These are phyloP conservation scores for Hsuehochloa calcarea DNA, from an alignment of 176 grass and related monocot genomes.

Conservation along the genomic window DNA sequence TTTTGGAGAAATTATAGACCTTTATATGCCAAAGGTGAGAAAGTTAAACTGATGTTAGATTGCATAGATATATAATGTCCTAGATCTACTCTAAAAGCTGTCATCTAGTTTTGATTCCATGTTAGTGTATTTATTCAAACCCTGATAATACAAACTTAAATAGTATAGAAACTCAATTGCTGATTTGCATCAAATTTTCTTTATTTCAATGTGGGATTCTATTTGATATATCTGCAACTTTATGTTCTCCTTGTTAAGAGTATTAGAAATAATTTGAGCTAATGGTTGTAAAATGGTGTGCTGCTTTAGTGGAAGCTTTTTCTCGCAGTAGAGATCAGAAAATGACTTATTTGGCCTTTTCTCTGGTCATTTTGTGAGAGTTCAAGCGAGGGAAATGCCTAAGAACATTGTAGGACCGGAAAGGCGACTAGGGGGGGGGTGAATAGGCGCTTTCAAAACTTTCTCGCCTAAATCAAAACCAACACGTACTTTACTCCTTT, in stretches of 20 bases:
- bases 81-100: neutral
- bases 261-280: neutral
- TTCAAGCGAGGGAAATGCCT: neutral
- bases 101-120: neutral
- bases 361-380: neutral
- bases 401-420: constrained; percentile 22
- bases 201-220: neutral
- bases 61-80: neutral
- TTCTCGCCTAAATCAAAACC: no score
- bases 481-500: no score
- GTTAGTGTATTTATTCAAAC: constrained; percentile 7
- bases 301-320: neutral
- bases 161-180: neutral
- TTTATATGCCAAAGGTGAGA: constrained; percentile 89
- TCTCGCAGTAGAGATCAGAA: neutral
- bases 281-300: neutral
- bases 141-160: neutral
- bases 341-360: neutral
- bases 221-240: neutral
- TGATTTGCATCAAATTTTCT: neutral
- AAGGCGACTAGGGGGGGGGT: no score
- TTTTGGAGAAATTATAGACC: constrained; percentile 75
- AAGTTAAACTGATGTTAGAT: neutral
- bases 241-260: neutral
- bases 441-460: no score